phyloP scores from a whole-genome alignment of 1,139 yeast genomes.

The Yamadazyma blattariae region DNA sequence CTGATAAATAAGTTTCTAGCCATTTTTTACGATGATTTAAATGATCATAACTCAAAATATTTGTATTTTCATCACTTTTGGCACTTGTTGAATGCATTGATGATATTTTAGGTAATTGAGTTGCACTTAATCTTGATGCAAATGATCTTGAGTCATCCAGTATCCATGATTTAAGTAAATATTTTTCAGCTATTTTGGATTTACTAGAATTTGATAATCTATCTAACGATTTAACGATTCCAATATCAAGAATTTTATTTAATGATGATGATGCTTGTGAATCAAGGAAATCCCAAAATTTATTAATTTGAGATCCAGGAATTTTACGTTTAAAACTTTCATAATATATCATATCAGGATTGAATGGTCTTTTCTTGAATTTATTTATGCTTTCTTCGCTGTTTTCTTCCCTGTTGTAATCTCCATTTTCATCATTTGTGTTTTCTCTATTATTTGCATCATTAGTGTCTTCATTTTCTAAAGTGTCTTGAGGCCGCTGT shows the following conservation, averaged over 20 bases:
- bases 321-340: constrained; percentile 20
- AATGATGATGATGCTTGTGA: constrained; percentile 19
- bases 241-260: constrained; percentile 27
- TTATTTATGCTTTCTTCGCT: background rate
- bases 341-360: constrained; percentile 15
- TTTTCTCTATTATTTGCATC: constrained; percentile 2
- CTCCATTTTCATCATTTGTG: background rate
- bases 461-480: background rate
- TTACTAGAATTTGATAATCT: constrained; percentile 18
- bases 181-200: constrained; percentile 25
- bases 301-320: constrained; percentile 30
- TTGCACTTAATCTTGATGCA: constrained; percentile 25
- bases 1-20: constrained; percentile 40
- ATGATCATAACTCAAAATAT: constrained; percentile 30
- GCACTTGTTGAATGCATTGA: constrained; percentile 16
- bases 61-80: constrained; percentile 15
- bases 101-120: constrained; percentile 34
- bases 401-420: too few species aligned
- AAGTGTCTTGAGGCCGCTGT: too few species aligned
- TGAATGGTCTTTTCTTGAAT: constrained; percentile 9
- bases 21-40: constrained; percentile 27
- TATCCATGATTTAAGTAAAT: constrained; percentile 31
- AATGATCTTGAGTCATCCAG: constrained; percentile 25
- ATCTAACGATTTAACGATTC: constrained; percentile 30
- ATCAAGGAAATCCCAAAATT: constrained; percentile 35